A percentile compares a stretch with the other conserved stretches of the same genome.
phyloP scores from a whole-genome alignment of 129 eudicot genomes.

The Centaurea solstitialis region DNA sequence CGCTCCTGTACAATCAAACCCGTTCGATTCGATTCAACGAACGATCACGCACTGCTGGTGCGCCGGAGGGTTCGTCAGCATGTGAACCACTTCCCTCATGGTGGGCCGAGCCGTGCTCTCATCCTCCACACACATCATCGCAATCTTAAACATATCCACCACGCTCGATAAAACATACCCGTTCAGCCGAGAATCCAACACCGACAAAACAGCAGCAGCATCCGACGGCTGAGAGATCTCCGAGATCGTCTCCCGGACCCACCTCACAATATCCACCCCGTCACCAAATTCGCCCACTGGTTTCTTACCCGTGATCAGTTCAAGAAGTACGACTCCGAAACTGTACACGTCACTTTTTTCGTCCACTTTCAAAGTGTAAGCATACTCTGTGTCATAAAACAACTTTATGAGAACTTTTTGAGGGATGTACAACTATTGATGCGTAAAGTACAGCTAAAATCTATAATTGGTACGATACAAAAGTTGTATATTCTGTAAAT shows the following conservation, averaged over 20 bases:
- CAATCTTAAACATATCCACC: slow-evolving; percentile 69
- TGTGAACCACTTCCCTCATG: slow-evolving; percentile 93
- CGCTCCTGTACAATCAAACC: slow-evolving; percentile 26
- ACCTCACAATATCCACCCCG: slow-evolving; percentile 87
- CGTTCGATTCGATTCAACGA: background rate
- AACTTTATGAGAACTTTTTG: background rate
- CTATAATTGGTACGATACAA: too few species aligned
- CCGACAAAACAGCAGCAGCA: slow-evolving; percentile 64
- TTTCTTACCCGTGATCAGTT: slow-evolving; percentile 72
- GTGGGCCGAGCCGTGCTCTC: slow-evolving; percentile 77
- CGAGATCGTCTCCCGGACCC: slow-evolving; percentile 62
- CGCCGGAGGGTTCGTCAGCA: slow-evolving; percentile 66
- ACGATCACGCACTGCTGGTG: background rate
- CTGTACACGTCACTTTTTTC: slow-evolving; percentile 96
- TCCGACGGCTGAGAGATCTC: slow-evolving; percentile 64
- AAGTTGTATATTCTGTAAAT: too few species aligned
- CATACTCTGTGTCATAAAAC: slow-evolving; percentile 64
- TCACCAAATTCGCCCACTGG: slow-evolving; percentile 95
- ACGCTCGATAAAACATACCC: slow-evolving; percentile 57
- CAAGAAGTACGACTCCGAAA: slow-evolving; percentile 90
- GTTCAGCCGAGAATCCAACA: slow-evolving; percentile 70
- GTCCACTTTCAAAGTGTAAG: slow-evolving; percentile 84
- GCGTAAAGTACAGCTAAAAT: background rate
- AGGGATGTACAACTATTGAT: background rate
- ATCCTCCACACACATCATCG: slow-evolving; percentile 94